Evolutionary conservation across 2,329 filamentous ascomycete genomes (phyloP).

Genomic region (Thyridium curvatum): DNA sequence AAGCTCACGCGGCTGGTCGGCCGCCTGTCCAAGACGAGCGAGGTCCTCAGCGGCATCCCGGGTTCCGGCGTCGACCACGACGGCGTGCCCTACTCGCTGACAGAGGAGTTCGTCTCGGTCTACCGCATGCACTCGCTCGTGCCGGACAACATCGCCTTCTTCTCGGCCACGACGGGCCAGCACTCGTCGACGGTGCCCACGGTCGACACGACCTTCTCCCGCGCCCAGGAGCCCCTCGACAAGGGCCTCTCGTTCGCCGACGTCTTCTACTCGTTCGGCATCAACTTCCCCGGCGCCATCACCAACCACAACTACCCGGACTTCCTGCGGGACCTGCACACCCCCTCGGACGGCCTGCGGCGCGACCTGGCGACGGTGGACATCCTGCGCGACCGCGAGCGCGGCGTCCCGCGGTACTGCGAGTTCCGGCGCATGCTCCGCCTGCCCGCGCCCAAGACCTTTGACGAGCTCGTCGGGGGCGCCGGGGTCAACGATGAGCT

Average conservation of each 20-base stretch:
- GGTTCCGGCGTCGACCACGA: slow-evolving; percentile 11
- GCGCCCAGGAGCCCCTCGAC: slow-evolving; percentile 23
- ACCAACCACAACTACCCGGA: slow-evolving; percentile 27
- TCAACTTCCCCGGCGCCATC: slow-evolving; percentile 40
- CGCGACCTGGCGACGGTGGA: slow-evolving; percentile 38
- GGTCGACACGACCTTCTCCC: slow-evolving; percentile 19
- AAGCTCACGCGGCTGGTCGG: slow-evolving; percentile 31
- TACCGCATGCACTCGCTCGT: slow-evolving; percentile 11
- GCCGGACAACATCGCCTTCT: slow-evolving; percentile 19
- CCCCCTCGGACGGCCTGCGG: slow-evolving; percentile 31
- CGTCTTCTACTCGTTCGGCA: slow-evolving; percentile 37
- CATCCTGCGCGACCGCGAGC: slow-evolving; percentile 38
- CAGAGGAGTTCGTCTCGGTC: slow-evolving; percentile 12
- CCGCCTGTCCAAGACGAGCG: slow-evolving; percentile 29
- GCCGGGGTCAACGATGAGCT: slow-evolving; percentile 26
- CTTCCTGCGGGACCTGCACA: slow-evolving; percentile 31
- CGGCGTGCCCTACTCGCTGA: slow-evolving; percentile 9
- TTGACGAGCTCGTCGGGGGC: slow-evolving; percentile 31
- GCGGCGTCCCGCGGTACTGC: slow-evolving; percentile 38
- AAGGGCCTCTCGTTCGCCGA: slow-evolving; percentile 24
- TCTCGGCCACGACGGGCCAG: slow-evolving; percentile 11
- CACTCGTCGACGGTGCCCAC: slow-evolving; percentile 20
- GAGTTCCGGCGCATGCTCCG: slow-evolving; percentile 36
- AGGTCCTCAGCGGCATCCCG: slow-evolving; percentile 23
- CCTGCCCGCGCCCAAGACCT: slow-evolving; percentile 25